A percentile compares a stretch with the other conserved stretches of the same genome.
Evolutionary conservation across 2,329 filamentous ascomycete genomes (phyloP).

Genomic region (Sordariomycetes sp.): DNA sequence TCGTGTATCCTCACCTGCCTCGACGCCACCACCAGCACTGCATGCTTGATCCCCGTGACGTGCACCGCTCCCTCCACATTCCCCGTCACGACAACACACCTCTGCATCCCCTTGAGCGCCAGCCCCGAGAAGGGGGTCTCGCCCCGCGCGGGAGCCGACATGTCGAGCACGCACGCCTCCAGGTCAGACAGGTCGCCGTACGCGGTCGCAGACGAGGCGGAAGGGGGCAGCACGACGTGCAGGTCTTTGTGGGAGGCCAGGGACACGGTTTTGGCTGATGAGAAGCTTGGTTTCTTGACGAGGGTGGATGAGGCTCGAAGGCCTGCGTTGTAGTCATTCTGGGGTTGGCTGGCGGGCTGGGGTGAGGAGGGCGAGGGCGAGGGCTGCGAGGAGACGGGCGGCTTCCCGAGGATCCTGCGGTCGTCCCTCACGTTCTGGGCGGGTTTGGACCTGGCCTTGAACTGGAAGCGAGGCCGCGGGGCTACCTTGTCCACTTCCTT

Average conservation of each 20-base stretch:
- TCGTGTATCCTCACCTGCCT: constrained; percentile 93
- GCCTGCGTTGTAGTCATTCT: constrained; percentile 46
- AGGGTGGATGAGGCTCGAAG: constrained; percentile 26
- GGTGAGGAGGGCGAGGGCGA: neutral
- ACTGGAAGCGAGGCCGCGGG: constrained; percentile 74
- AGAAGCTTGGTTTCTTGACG: constrained; percentile 53
- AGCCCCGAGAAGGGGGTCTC: constrained; percentile 59
- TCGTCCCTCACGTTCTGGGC: neutral
- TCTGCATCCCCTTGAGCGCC: constrained; percentile 55
- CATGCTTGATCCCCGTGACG: constrained; percentile 63
- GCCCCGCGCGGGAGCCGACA: constrained; percentile 52
- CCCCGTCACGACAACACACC: constrained; percentile 67
- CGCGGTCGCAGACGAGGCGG: constrained; percentile 59
- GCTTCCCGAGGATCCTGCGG: neutral
- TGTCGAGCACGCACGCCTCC: constrained; percentile 64
- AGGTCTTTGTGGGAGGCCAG: constrained; percentile 57
- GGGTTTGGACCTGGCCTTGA: constrained; percentile 36
- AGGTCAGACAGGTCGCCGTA: constrained; percentile 66
- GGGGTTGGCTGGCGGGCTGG: constrained; percentile 16
- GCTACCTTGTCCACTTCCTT: constrained; percentile 55
- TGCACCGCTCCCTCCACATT: constrained; percentile 72
- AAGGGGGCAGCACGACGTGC: constrained; percentile 67
- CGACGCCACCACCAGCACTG: constrained; percentile 67
- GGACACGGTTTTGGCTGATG: constrained; percentile 46
- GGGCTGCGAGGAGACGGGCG: neutral